Conservation (phyloP, 2,329 filamentous ascomycete genomes). For the Neurospora crassa region DNA sequence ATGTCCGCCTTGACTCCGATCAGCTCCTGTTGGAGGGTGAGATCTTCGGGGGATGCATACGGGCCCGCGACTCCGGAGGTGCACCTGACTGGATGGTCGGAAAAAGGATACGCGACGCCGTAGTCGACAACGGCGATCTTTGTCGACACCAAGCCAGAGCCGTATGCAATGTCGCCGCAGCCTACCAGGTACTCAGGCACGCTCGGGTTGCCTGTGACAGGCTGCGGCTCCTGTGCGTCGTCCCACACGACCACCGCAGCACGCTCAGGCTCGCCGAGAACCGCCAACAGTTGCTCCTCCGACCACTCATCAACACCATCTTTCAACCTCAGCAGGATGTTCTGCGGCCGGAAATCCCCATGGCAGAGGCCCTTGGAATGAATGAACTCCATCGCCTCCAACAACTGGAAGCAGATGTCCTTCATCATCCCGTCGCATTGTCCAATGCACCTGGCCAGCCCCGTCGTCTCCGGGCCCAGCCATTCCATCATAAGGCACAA, state of each 20-base stretch:
- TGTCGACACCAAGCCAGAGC: background rate
- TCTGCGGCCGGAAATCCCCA: slow-evolving; percentile 10
- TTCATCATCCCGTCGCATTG: slow-evolving; percentile 5
- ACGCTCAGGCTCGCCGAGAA: background rate
- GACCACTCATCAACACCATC: slow-evolving; percentile 4
- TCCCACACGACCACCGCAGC: background rate
- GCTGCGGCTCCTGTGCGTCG: background rate
- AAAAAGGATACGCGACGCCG: slow-evolving; percentile 7
- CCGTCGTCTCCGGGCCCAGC: background rate
- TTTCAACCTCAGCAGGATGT: slow-evolving; percentile 4
- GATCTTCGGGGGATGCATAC: slow-evolving; percentile 4
- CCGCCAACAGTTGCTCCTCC: slow-evolving; percentile 1
- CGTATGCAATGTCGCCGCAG: background rate
- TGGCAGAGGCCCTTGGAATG: slow-evolving; percentile 8
- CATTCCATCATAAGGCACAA: slow-evolving; percentile 9
- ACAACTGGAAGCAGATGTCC: slow-evolving; percentile 9
- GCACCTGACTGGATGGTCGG: background rate
- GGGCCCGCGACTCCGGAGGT: background rate
- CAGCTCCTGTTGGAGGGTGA: background rate
- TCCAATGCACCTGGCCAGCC: background rate
- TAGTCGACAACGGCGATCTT: slow-evolving; percentile 10
- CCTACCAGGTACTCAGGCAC: slow-evolving; percentile 8
- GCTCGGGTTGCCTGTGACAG: background rate
- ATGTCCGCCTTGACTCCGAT: slow-evolving; percentile 4
- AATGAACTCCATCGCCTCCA: slow-evolving; percentile 6